Conservation (phyloP, 306 rosid genomes). For the Oemleria cerasiformis region DNA sequence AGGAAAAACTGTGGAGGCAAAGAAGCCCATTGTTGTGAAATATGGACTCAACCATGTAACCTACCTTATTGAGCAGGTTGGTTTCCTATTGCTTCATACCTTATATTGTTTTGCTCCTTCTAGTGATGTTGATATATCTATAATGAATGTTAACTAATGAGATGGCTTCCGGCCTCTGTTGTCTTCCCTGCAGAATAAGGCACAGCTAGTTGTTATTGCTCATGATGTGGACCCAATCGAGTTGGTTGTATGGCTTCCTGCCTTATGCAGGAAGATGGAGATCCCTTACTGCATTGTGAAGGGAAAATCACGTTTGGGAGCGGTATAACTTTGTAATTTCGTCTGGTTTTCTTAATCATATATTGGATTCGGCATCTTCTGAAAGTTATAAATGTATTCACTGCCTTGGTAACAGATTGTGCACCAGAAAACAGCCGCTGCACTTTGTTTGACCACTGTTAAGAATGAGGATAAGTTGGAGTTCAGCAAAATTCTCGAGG, state of each 20-base stretch:
- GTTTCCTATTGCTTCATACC: neutral
- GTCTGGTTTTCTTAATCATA: neutral
- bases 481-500: slow-evolving; percentile 67
- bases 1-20: slow-evolving; percentile 55
- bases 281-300: slow-evolving; percentile 80
- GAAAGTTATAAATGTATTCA: neutral
- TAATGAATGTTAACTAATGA: neutral
- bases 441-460: slow-evolving; percentile 74
- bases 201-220: slow-evolving; percentile 75
- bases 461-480: slow-evolving; percentile 82
- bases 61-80: slow-evolving; percentile 74
- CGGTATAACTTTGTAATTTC: slow-evolving; percentile 33
- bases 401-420: slow-evolving; percentile 41
- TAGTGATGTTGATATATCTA: neutral
- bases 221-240: slow-evolving; percentile 89
- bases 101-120: neutral
- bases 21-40: slow-evolving; percentile 68
- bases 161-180: neutral
- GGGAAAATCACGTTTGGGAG: slow-evolving; percentile 73
- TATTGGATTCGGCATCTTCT: neutral
- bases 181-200: slow-evolving; percentile 47
- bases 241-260: slow-evolving; percentile 80
- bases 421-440: slow-evolving; percentile 70
- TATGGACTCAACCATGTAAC: slow-evolving; percentile 84
- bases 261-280: slow-evolving; percentile 81